phyloP scores from a whole-genome alignment of 495 filamentous ascomycete species.

The Bathelium albidoporum region DNA sequence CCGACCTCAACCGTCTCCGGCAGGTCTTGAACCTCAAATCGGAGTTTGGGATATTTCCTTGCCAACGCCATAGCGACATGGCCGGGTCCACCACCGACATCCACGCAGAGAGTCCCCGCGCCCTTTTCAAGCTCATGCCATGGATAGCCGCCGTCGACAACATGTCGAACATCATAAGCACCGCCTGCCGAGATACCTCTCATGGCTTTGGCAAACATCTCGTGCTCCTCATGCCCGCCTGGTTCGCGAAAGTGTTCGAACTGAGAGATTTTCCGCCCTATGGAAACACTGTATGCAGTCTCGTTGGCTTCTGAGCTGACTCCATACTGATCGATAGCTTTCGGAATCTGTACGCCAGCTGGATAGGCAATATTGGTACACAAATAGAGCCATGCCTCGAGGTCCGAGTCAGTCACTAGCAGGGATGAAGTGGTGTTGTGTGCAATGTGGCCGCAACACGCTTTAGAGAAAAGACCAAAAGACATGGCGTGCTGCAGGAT shows the following conservation, averaged over 20 bases:
- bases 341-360: constrained; percentile 1
- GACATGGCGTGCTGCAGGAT: constrained; percentile 6
- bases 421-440: constrained; percentile 2
- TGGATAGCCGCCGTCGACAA: constrained; percentile 7
- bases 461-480: constrained; percentile 5
- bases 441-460: constrained; percentile 4
- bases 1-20: constrained; percentile 9
- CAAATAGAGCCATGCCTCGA: constrained; percentile 7
- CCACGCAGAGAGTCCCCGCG: constrained; percentile 2
- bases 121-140: constrained; percentile 4
- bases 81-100: constrained; percentile 8
- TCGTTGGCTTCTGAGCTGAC: constrained; percentile 10
- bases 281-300: constrained; percentile 6
- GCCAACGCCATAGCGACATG: constrained; percentile 7
- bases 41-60: constrained; percentile 5
- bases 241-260: constrained; percentile 11
- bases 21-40: constrained; percentile 6
- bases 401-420: constrained; percentile 4
- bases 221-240: constrained; percentile 1
- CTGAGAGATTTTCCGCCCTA: constrained; percentile 7
- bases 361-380: constrained; percentile 6
- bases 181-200: constrained; percentile 8
- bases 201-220: constrained; percentile 10
- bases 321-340: constrained; percentile 8
- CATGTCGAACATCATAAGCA: constrained; percentile 5